phyloP scores from a whole-genome alignment of 345 rosid species.

The Fremontodendron californicum region DNA sequence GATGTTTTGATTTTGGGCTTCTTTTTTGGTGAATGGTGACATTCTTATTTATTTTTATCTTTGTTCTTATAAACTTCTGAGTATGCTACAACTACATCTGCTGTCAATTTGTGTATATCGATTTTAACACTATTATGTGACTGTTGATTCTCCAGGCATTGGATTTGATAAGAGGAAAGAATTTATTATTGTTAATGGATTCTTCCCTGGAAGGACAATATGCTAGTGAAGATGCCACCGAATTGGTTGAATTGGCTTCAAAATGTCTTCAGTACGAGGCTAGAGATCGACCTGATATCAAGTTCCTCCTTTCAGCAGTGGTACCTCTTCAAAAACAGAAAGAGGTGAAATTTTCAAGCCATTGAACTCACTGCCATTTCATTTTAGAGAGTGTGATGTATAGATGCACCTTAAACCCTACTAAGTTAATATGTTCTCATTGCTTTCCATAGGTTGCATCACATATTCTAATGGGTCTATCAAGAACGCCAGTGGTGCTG shows the following conservation, averaged over 20 bases:
- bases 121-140: slow-evolving; percentile 5
- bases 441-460: slow-evolving; percentile 52
- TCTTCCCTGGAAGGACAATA: slow-evolving; percentile 73
- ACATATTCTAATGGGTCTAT: slow-evolving; percentile 55
- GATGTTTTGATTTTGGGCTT: background rate
- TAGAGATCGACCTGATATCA: slow-evolving; percentile 60
- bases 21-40: background rate
- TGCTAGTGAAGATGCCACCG: slow-evolving; percentile 56
- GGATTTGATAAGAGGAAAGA: slow-evolving; percentile 66
- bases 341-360: slow-evolving; percentile 38
- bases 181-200: slow-evolving; percentile 52
- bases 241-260: slow-evolving; percentile 60
- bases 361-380: slow-evolving; percentile 2
- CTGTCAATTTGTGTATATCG: background rate
- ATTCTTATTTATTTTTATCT: background rate
- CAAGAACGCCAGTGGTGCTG: slow-evolving; percentile 42
- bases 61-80: background rate
- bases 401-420: background rate
- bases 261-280: slow-evolving; percentile 71
- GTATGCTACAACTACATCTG: background rate
- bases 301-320: slow-evolving; percentile 52
- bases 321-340: slow-evolving; percentile 59
- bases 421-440: slow-evolving; percentile 12
- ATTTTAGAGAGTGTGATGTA: background rate
- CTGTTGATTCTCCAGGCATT: slow-evolving; percentile 40